Conservation (phyloP, 139 green algal genomes). For the Tetradesmus lagerheimii region DNA sequence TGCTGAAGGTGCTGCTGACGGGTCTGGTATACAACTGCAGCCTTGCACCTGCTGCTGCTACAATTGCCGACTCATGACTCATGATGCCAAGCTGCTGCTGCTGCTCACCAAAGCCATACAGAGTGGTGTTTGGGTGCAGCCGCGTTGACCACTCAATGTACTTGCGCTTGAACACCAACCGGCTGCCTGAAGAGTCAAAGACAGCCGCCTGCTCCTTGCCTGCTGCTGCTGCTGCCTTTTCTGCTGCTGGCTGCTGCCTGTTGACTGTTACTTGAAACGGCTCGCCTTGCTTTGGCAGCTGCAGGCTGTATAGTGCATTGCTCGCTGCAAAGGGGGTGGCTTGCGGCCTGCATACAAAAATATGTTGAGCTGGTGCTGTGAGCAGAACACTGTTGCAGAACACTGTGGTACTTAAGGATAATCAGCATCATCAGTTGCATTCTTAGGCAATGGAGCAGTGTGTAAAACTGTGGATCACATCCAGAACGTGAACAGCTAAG, state of each 20-base stretch:
- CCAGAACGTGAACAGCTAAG: too few species aligned
- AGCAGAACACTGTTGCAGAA: too few species aligned
- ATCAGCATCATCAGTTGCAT: too few species aligned
- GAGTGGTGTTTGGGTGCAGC: not conserved
- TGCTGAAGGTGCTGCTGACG: too few species aligned
- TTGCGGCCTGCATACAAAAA: not conserved
- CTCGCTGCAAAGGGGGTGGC: not conserved
- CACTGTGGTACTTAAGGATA: too few species aligned
- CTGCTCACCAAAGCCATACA: constrained; percentile 23
- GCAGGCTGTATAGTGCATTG: not conserved
- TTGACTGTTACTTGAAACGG: not conserved
- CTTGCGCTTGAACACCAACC: not conserved
- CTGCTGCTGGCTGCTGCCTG: not conserved
- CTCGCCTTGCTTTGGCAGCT: not conserved
- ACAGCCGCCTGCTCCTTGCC: not conserved
- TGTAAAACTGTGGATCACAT: too few species aligned
- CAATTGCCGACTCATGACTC: not conserved
- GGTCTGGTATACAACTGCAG: too few species aligned
- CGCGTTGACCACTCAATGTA: constrained; percentile 4
- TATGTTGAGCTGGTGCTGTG: too few species aligned
- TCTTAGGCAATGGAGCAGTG: too few species aligned
- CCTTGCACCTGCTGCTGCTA: not conserved
- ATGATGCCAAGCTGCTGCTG: not conserved
- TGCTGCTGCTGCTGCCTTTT: not conserved
- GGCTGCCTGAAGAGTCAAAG: not conserved